These are phyloP conservation scores for Phaeosphaeriaceae sp. DNA, from an alignment of 2,329 filamentous ascomycete genomes.

Conservation along the genomic window DNA sequence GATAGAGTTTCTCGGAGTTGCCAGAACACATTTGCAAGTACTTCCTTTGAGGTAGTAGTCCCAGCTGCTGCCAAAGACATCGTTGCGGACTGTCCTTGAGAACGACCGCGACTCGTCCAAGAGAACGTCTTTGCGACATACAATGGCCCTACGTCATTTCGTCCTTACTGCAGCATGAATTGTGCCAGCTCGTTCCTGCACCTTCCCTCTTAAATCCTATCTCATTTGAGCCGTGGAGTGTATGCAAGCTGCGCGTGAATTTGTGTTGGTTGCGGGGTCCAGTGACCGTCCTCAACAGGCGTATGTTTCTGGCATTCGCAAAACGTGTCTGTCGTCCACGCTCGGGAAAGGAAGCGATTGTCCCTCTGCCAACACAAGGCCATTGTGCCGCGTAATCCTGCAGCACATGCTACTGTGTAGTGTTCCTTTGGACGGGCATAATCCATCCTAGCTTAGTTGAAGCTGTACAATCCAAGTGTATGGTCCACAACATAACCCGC, in stretches of 20 bases:
- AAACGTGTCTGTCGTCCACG: neutral
- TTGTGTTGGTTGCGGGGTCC: neutral
- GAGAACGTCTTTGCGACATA: neutral
- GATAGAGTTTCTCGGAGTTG: neutral
- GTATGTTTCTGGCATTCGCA: conserved; percentile 1
- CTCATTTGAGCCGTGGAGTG: neutral
- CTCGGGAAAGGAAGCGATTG: conserved; percentile 4
- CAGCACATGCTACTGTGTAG: neutral
- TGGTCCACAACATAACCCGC: neutral
- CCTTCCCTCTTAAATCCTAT: neutral
- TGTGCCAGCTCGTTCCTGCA: neutral
- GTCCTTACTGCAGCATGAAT: neutral
- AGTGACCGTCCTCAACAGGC: neutral
- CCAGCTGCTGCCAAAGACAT: neutral
- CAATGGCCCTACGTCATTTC: neutral
- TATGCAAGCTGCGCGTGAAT: neutral
- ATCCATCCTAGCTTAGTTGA: neutral
- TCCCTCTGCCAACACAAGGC: neutral
- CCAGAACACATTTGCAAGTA: neutral
- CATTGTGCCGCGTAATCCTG: neutral
- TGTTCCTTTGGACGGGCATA: neutral
- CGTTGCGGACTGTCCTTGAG: neutral
- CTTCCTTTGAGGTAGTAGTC: neutral
- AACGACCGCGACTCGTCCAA: neutral
- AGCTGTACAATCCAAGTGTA: neutral